A percentile compares a stretch with the other conserved stretches of the same genome.
These are phyloP conservation scores for Mycena metata DNA, from an alignment of 768 basidiomycete genomes.

Conservation along the genomic window DNA sequence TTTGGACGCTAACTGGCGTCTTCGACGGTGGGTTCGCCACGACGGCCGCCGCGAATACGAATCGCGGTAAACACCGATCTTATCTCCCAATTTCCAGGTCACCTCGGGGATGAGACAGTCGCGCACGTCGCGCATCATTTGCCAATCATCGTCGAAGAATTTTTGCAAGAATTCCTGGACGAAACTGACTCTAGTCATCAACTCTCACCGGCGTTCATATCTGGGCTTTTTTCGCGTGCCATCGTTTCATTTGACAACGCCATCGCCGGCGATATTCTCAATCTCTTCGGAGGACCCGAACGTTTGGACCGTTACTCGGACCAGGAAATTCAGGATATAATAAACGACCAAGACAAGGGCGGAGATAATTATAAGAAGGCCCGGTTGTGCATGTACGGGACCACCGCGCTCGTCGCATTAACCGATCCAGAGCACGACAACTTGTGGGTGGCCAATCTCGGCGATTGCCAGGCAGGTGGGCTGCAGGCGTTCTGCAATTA, in stretches of 20 bases:
- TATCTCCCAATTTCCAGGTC: slow-evolving; percentile 55
- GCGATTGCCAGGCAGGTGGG: slow-evolving; percentile 84
- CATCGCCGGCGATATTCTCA: slow-evolving; percentile 74
- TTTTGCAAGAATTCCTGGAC: slow-evolving; percentile 60
- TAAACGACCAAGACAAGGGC: slow-evolving; percentile 74
- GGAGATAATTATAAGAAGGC: slow-evolving; percentile 75
- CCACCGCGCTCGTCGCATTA: slow-evolving; percentile 80
- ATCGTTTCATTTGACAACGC: slow-evolving; percentile 76
- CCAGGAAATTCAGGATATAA: slow-evolving; percentile 66
- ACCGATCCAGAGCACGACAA: slow-evolving; percentile 77
- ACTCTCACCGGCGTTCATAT: slow-evolving; percentile 63
- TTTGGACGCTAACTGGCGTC: slow-evolving; percentile 77
- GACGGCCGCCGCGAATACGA: slow-evolving; percentile 29
- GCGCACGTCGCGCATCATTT: slow-evolving; percentile 77
- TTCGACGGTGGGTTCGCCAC: slow-evolving; percentile 69
- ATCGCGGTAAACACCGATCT: slow-evolving; percentile 28
- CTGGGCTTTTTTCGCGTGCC: slow-evolving; percentile 68
- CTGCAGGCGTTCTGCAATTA: slow-evolving; percentile 26
- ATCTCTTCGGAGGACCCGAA: slow-evolving; percentile 71
- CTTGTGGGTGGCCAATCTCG: slow-evolving; percentile 85
- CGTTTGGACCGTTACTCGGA: slow-evolving; percentile 66
- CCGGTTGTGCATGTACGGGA: slow-evolving; percentile 83
- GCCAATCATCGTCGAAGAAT: slow-evolving; percentile 75
- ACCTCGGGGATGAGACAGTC: slow-evolving; percentile 78
- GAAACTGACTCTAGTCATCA: slow-evolving; percentile 53